Evolutionary conservation across 169 alveolate species (phyloP).

Genomic region (Theileria luwenshuni): DNA sequence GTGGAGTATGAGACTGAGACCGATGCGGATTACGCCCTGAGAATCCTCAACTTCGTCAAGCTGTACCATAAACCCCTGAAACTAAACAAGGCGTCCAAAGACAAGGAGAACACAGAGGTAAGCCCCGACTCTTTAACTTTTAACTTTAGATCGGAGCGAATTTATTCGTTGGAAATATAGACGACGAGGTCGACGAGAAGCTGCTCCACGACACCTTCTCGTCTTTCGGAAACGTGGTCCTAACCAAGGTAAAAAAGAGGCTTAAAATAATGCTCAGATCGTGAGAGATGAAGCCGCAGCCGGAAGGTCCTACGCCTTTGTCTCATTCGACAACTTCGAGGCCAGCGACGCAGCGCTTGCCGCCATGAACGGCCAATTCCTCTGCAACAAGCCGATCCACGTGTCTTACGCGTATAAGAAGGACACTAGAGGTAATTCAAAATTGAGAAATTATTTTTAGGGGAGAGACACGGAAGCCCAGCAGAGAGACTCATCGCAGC

Average conservation of each 20-base stretch:
- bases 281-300: conserved; percentile 92
- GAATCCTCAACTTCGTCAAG: conserved; percentile 95
- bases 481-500: conserved; percentile 90
- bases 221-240: conserved; percentile 92
- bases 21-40: conserved; percentile 98
- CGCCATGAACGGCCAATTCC: conserved; percentile 94
- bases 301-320: conserved; percentile 95
- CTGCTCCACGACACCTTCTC: conserved; percentile 94
- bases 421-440: conserved; percentile 86
- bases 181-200: conserved; percentile 96
- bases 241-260: conserved; percentile 55
- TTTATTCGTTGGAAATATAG: conserved; percentile 97
- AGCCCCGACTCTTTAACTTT: not conserved
- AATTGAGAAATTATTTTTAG: conserved; percentile 41
- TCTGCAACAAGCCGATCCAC: conserved; percentile 94
- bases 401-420: conserved; percentile 98
- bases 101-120: conserved; percentile 92
- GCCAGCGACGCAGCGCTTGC: conserved; percentile 97
- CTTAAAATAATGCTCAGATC: conserved; percentile 71
- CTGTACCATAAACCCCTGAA: conserved; percentile 95
- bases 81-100: conserved; percentile 97
- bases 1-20: conserved; percentile 95
- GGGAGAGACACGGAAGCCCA: conserved; percentile 90
- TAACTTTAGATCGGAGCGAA: conserved; percentile 92
- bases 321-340: conserved; percentile 96